Conservation (phyloP, 371 early-diverging fungal species). For the Dichotomocladium elegans region DNA sequence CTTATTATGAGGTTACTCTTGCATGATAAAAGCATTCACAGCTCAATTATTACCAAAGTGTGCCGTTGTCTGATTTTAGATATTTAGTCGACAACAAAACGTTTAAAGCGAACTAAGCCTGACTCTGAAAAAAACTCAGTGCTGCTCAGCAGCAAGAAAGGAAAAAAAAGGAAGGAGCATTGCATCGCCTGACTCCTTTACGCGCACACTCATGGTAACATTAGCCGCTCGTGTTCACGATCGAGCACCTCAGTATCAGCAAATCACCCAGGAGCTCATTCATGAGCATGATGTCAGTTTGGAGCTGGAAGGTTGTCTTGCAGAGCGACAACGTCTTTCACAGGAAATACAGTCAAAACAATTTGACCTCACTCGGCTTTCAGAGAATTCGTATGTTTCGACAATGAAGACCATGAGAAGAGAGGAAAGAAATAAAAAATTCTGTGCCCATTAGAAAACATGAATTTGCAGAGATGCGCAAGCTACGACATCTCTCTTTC, state of each 20-base stretch:
- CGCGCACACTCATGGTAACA: too few relatives aligned
- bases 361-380: constrained; percentile 2
- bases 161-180: too few relatives aligned
- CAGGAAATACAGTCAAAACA: constrained; percentile 7
- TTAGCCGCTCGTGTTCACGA: constrained; percentile 9
- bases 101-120: too few relatives aligned
- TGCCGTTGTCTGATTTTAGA: too few relatives aligned
- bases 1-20: too few relatives aligned
- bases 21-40: too few relatives aligned
- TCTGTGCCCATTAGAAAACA: constrained; percentile 22
- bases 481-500: constrained; percentile 30
- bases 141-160: too few relatives aligned
- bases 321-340: constrained; percentile 11
- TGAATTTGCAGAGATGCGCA: constrained; percentile 35
- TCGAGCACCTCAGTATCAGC: constrained; percentile 5
- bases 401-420: neutral
- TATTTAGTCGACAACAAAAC: too few relatives aligned
- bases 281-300: constrained; percentile 7
- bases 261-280: constrained; percentile 5
- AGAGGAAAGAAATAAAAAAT: neutral
- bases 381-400: constrained; percentile 12
- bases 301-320: constrained; percentile 6
- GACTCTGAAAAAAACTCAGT: too few relatives aligned
- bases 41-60: too few relatives aligned
- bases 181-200: too few relatives aligned